These are phyloP conservation scores for Colletotrichum cuscutae DNA, from an alignment of 2,329 filamentous ascomycete genomes.

Conservation along the genomic window DNA sequence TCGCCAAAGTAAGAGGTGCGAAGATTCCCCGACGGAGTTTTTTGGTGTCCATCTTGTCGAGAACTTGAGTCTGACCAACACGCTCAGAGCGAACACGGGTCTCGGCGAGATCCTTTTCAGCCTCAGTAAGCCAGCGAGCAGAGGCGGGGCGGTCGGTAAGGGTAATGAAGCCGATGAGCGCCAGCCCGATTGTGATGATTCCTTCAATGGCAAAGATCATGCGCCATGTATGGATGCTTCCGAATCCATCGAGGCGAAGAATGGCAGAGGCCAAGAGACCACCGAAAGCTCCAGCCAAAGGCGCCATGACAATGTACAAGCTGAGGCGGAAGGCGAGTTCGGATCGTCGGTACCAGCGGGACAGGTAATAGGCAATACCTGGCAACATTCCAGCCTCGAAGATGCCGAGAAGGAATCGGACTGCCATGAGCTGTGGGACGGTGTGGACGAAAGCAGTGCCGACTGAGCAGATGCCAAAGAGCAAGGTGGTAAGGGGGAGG, in stretches of 20 bases:
- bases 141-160: slow-evolving; percentile 74
- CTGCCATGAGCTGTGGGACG: slow-evolving; percentile 57
- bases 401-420: slow-evolving; percentile 69
- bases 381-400: slow-evolving; percentile 75
- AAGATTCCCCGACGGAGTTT: slow-evolving; percentile 70
- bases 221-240: slow-evolving; percentile 67
- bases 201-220: slow-evolving; percentile 82
- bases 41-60: slow-evolving; percentile 68
- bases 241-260: slow-evolving; percentile 66
- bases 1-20: slow-evolving; percentile 66
- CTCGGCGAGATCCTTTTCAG: slow-evolving; percentile 72
- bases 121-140: slow-evolving; percentile 70
- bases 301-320: slow-evolving; percentile 73
- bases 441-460: slow-evolving; percentile 69
- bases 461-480: slow-evolving; percentile 69
- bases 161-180: slow-evolving; percentile 68
- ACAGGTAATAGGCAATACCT: slow-evolving; percentile 73
- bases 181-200: slow-evolving; percentile 64
- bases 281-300: slow-evolving; percentile 74
- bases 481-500: slow-evolving; percentile 65
- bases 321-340: slow-evolving; percentile 72
- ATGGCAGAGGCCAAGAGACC: slow-evolving; percentile 73
- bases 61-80: slow-evolving; percentile 66
- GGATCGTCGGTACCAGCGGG: slow-evolving; percentile 70
- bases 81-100: slow-evolving; percentile 70